These are phyloP conservation scores for Vicia sativa DNA, from an alignment of 306 rosid genomes.

Conservation along the genomic window DNA sequence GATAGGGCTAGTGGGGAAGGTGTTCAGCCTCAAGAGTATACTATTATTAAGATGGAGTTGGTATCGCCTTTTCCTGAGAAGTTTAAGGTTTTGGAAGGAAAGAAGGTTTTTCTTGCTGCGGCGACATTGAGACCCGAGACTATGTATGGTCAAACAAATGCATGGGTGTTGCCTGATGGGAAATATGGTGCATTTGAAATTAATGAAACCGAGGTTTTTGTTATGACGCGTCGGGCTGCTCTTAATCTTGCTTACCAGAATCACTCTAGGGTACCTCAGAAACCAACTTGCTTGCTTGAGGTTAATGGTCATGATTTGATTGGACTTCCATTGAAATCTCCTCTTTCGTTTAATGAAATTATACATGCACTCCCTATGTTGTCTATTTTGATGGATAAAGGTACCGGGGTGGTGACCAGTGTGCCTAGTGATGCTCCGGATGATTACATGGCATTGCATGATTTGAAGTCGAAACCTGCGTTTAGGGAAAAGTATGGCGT, in stretches of 20 bases:
- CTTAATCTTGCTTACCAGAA: slow-evolving; percentile 90
- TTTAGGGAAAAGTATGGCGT: slow-evolving; percentile 75
- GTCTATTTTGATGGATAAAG: slow-evolving; percentile 94
- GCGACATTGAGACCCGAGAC: slow-evolving; percentile 97
- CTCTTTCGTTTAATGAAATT: no score
- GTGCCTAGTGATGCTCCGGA: slow-evolving; percentile 99
- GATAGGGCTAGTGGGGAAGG: no score
- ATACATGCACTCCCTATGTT: no score
- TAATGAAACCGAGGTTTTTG: slow-evolving; percentile 71
- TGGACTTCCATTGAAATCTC: no score
- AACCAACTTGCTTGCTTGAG: slow-evolving; percentile 75
- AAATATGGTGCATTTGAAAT: slow-evolving; percentile 89
- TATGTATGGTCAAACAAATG: slow-evolving; percentile 97
- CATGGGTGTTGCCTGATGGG: slow-evolving; percentile 95
- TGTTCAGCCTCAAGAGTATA: no score
- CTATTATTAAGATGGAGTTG: no score
- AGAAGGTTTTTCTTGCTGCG: slow-evolving; percentile 76
- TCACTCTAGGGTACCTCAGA: slow-evolving; percentile 66
- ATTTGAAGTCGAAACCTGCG: slow-evolving; percentile 75
- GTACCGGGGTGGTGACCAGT: slow-evolving; percentile 92
- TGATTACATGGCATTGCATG: slow-evolving; percentile 90
- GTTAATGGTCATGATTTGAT: slow-evolving; percentile 81
- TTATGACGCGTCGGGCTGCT: slow-evolving; percentile 73
- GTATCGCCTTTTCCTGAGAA: slow-evolving; percentile 68
- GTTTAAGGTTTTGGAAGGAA: slow-evolving; percentile 70